These are phyloP conservation scores for Tolypocladium inflatum DNA, from an alignment of 2,329 filamentous ascomycete species.

Conservation along the genomic window DNA sequence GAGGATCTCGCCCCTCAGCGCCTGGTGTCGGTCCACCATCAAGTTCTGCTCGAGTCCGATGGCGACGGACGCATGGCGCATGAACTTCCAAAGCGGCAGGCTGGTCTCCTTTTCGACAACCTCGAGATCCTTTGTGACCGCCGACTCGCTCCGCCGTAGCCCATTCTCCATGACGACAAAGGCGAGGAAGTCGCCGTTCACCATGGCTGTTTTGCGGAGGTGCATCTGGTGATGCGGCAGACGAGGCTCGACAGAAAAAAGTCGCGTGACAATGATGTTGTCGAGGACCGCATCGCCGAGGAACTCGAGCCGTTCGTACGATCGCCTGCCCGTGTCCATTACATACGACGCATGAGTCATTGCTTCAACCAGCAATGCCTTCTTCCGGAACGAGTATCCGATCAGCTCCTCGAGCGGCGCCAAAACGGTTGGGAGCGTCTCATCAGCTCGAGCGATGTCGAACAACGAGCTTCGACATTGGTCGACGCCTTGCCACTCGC, in stretches of 20 bases:
- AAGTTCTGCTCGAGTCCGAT: slow-evolving; percentile 37
- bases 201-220: slow-evolving; percentile 61
- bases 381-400: slow-evolving; percentile 62
- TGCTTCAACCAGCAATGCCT: slow-evolving; percentile 63
- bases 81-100: slow-evolving; percentile 57
- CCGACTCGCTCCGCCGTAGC: slow-evolving; percentile 12
- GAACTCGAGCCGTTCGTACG: slow-evolving; percentile 72
- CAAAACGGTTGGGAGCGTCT: slow-evolving; percentile 29
- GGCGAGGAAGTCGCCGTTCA: slow-evolving; percentile 72
- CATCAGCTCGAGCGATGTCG: slow-evolving; percentile 22
- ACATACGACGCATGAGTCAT: slow-evolving; percentile 64
- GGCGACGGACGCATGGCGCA: slow-evolving; percentile 46
- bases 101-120: slow-evolving; percentile 10
- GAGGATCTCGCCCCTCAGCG: slow-evolving; percentile 38
- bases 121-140: slow-evolving; percentile 6
- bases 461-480: slow-evolving; percentile 33
- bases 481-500: slow-evolving; percentile 40
- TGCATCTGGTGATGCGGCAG: slow-evolving; percentile 57
- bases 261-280: slow-evolving; percentile 55
- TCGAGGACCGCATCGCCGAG: slow-evolving; percentile 82
- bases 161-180: slow-evolving; percentile 55
- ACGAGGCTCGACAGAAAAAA: slow-evolving; percentile 39
- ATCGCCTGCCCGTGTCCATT: slow-evolving; percentile 27
- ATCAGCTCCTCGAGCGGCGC: slow-evolving; percentile 53
- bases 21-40: slow-evolving; percentile 34